Base-by-base conservation (phyloP, 306 rosid species). In the Citrullus mucosospermus region DNA sequence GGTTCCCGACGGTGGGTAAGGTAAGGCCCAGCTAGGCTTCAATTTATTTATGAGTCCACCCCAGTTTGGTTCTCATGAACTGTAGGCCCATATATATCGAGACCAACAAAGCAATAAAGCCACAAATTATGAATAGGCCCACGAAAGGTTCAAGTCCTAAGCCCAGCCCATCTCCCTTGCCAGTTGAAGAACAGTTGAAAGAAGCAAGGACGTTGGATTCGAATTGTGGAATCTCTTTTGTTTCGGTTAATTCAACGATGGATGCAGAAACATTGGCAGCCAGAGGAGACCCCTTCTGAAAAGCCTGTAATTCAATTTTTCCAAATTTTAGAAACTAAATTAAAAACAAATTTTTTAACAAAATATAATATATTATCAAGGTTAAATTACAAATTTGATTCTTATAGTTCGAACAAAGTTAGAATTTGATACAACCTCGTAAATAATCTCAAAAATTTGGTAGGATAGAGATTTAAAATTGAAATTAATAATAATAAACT, bases 111-210 rank as follows among this genome's bases (percentile, higher is more conserved):
- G 88, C 85, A 60, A 78, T 66, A 25, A 25, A 0, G 8, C 88
- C 89, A 2, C 86, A 75, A 65, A 85, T 78, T 3, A 5, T 38
- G 72, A 90, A 85, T 8, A 87, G 77, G 43, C 84, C 86, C 61
- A 76, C 60, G 81, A 88, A 88, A 22, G 92, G 90, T 6, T 6
- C 83, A 22, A 78, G 85, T 18, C 89, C 90, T 20, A 88, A 60
- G 32, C 50, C 25, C 70, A 60, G 34, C 41, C 60, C 82, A 32
- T 76, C 54, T 18, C 9, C 66, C 12, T 81, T 75, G 6, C 69
- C 46, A 4, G 36, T 20, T 20, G 87, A 18, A 9, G 88, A 78
- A 71, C 92, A 87, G 22, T 82, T 84, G 9, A 76, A 73, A 43
- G 82, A 81, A 14, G 82, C 54, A 13, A 86, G 75, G 83, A 88